Evolutionary conservation across 805 yeast species (phyloP).

Genomic region (Hagleromyces aurorensis): DNA sequence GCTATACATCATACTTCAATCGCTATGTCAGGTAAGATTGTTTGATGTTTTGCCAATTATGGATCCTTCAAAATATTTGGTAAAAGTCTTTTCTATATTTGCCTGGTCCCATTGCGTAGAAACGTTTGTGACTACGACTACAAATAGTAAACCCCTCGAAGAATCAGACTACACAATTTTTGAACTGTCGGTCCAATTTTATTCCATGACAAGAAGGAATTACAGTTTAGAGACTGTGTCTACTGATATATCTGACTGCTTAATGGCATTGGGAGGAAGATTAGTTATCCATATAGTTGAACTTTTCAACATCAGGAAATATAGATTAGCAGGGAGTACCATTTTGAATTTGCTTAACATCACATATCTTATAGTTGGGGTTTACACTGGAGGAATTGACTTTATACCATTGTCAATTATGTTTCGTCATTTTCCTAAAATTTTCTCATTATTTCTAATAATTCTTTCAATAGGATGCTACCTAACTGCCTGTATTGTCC

Average conservation of each 20-base stretch:
- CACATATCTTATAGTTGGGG: constrained; percentile 36
- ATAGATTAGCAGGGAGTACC: constrained; percentile 57
- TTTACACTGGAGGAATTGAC: constrained; percentile 35
- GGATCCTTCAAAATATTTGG: constrained; percentile 44
- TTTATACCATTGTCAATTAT: constrained; percentile 49
- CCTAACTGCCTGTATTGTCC: constrained; percentile 49
- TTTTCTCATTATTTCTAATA: constrained; percentile 44
- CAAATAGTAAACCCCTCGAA: constrained; percentile 29
- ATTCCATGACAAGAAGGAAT: constrained; percentile 9
- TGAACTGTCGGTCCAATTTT: constrained; percentile 24
- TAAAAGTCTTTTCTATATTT: constrained; percentile 9
- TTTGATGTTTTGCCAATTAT: constrained; percentile 18
- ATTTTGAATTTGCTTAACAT: constrained; percentile 49
- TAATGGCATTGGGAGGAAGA: constrained; percentile 53
- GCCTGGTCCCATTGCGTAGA: constrained; percentile 38
- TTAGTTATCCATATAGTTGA: constrained; percentile 57
- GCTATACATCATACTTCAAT: constrained; percentile 7
- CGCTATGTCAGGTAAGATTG: constrained; percentile 7
- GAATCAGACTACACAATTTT: constrained; percentile 26
- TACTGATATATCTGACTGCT: constrained; percentile 26
- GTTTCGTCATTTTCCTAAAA: constrained; percentile 60
- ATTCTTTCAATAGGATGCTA: constrained; percentile 47
- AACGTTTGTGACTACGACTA: constrained; percentile 48
- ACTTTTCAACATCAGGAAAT: constrained; percentile 42
- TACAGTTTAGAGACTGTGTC: constrained; percentile 2